Conservation (phyloP, 208 protist species). For the Trypanosoma vivax region DNA sequence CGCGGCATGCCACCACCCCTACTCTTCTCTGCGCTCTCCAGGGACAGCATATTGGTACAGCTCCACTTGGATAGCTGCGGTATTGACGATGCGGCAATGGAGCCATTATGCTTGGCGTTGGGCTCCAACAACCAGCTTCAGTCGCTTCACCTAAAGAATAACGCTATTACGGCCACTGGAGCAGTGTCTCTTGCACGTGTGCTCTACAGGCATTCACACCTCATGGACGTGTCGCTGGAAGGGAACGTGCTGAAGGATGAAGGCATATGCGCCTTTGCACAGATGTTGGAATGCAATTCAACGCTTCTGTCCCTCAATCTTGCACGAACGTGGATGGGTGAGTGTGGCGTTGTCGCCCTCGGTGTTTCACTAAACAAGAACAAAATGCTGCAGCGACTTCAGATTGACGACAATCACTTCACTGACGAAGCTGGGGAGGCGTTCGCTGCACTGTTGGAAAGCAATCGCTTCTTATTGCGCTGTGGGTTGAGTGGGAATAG, state of each 20-base stretch:
- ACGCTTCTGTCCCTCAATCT: constrained; percentile 66
- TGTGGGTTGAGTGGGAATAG: constrained; percentile 64
- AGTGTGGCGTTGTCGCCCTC: constrained; percentile 78
- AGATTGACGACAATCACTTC: constrained; percentile 79
- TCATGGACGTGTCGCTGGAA: constrained; percentile 53
- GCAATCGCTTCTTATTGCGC: constrained; percentile 42
- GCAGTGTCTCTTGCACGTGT: constrained; percentile 54
- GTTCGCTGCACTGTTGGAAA: constrained; percentile 71
- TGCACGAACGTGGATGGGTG: constrained; percentile 56
- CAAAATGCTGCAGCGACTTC: constrained; percentile 45
- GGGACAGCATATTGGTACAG: constrained; percentile 43
- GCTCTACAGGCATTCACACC: constrained; percentile 43
- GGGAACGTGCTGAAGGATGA: constrained; percentile 73
- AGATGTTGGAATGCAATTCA: constrained; percentile 39
- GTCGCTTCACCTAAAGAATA: constrained; percentile 50
- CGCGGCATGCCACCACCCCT: constrained; percentile 10
- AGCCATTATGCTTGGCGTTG: constrained; percentile 59
- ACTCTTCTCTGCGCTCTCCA: constrained; percentile 38
- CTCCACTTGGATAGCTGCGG: constrained; percentile 54
- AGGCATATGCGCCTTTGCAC: constrained; percentile 68
- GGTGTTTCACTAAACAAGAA: constrained; percentile 76
- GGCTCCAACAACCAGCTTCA: constrained; percentile 43
- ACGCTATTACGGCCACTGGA: constrained; percentile 44
- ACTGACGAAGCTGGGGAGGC: constrained; percentile 56
- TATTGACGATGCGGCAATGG: constrained; percentile 46